phyloP scores from a whole-genome alignment of 2,329 filamentous ascomycete genomes.

The Hypocreales sp. region DNA sequence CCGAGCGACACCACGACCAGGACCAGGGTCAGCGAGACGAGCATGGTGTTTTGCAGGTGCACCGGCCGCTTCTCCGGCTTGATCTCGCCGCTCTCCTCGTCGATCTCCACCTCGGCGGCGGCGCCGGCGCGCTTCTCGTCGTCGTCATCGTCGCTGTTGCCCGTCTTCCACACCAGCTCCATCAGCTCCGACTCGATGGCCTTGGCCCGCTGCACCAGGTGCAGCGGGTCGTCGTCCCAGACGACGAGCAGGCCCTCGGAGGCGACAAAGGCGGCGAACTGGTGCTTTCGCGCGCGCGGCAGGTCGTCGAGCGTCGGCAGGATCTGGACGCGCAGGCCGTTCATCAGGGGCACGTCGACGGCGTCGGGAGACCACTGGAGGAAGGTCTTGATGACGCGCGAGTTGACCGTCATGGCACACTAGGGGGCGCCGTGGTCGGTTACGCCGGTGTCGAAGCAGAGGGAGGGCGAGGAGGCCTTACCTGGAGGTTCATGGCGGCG shows the following conservation, averaged over 20 bases:
- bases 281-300: conserved; percentile 56
- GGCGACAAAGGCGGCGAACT: conserved; percentile 67
- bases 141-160: conserved; percentile 35
- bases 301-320: conserved; percentile 57
- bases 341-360: conserved; percentile 59
- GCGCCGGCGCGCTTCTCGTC: conserved; percentile 32
- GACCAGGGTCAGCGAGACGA: conserved; percentile 51
- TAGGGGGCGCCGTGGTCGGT: conserved; percentile 13
- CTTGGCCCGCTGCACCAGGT: conserved; percentile 53
- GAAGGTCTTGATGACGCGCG: conserved; percentile 64
- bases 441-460: not conserved
- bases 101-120: conserved; percentile 39
- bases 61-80: conserved; percentile 50
- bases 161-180: conserved; percentile 58
- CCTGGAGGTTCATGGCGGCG: conserved; percentile 55
- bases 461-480: conserved; percentile 14
- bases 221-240: conserved; percentile 67
- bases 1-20: conserved; percentile 53
- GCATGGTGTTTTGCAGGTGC: conserved; percentile 53
- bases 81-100: conserved; percentile 55
- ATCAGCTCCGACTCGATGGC: conserved; percentile 63
- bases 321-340: conserved; percentile 64
- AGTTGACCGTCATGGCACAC: conserved; percentile 71
- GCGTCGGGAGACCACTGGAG: conserved; percentile 58
- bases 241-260: conserved; percentile 57